Evolutionary conservation across 2,329 filamentous ascomycete species (phyloP), one percentile per base, ranked within the genome.

Genomic region (Diaporthe australafricana): DNA sequence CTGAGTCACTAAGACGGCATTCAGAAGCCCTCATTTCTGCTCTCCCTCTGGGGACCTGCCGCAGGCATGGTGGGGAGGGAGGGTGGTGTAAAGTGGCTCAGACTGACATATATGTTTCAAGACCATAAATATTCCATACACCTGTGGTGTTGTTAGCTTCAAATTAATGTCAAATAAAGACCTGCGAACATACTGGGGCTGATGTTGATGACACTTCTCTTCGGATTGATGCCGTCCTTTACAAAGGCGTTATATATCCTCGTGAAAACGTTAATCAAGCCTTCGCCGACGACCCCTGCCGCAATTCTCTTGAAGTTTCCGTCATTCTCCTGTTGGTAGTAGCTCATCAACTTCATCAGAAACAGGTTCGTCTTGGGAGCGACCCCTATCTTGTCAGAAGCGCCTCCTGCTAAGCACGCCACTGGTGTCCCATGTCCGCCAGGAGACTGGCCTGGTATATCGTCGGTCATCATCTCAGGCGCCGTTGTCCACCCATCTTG

Each of bases 341-440:
- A 60, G 5, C 22, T 35, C 8, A 40, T 12, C 14, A 12, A 17
- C 66, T 69, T 60, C 27, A 69, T 47, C 2, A 69, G 52, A 47
- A 27, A 56, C 12, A 69, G 53, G n/a, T 69, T 69, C 16, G 66
- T 35, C 8, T 38, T 8, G 6, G 66, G 38, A 14, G 66, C 53
- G 12, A 69, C 66, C 16, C 66, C 66, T 3, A 40, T n/a, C 30
- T 55, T 60, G 25, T 35, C n/a, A 35, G 56, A 32, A 25, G 55
- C 20, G 40, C 40, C 66, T 30, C 11, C 66, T 0, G 53, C 66
- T 12, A 69, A 12, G n/a, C 66, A 69, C 7, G 66, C 66, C 5
- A 69, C 66, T 3, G 25, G 40, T 20, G 66, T 69, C 6, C 53
- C 66, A 11, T 69, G 66, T 14, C 66, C 66, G 12, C 40, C n/a